Evolutionary conservation across 306 rosid species (phyloP), one percentile per base, ranked within the genome.

Genomic region (Quercus glauca): DNA sequence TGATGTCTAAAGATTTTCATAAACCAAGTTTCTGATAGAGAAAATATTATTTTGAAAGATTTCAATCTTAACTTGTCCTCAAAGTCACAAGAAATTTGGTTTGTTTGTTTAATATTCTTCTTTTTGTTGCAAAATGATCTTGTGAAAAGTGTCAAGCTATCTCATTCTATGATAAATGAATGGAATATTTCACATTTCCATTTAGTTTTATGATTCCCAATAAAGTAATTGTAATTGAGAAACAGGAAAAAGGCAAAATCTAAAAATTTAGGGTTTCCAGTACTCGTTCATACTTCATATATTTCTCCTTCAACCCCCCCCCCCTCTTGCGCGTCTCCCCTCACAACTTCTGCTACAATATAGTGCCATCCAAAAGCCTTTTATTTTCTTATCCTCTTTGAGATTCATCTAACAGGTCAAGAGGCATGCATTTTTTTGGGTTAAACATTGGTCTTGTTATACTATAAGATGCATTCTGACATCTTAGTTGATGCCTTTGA

Each of bases 311-410:
- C 43, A 7, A 2, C 8, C 8, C 41, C 37, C 37, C 6, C 9
- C 9, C 7, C 33, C 5, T 0, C 31, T 0, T 0, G 0, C 0
- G 31, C 5, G 5, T 31, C 33, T 1, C 33, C 41, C 0, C 8
- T 1, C 2, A 6, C 2, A 35, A 1, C 43, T 1, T 29, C 3
- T 4, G 17, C 21, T 5, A 6, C 10, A 63, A 15, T 15, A 26
- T 15, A 6, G 69, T 28, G 8, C 13, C 20, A 26, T 29, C 43
- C 29, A 33, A 28, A 37, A 37, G 20, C 0, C 20, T n/a, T 2
- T 26, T 14, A 11, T 3, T 5, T 28, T 69, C 12, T 21, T 37
- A 8, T n/a, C 19, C 19, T 68, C 31, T 55, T n/a, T 17, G 1
- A 28, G 35, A 53, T 53, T 19, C 77, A 69, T 69, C 56, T 75